These are phyloP conservation scores for Pseudopyrenochaeta lycopersici DNA, from an alignment of 2,329 filamentous ascomycete genomes.

Conservation along the genomic window DNA sequence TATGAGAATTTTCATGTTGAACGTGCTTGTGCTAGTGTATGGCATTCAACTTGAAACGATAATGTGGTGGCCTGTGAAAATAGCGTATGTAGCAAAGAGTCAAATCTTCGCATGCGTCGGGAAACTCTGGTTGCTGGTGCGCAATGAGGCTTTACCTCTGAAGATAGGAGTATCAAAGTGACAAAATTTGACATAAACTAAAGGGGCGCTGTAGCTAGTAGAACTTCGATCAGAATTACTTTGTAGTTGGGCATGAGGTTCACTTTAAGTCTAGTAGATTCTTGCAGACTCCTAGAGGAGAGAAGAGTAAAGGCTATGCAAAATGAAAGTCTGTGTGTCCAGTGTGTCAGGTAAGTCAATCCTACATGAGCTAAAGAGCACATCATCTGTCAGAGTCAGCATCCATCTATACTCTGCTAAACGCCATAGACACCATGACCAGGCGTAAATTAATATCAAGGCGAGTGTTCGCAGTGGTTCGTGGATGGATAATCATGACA, in stretches of 20 bases:
- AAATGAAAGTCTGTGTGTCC: not conserved
- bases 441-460: not conserved
- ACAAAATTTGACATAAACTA: no score
- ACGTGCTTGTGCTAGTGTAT: not conserved
- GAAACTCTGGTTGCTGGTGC: no score
- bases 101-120: no score
- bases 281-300: not conserved
- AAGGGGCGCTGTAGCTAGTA: no score
- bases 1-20: conserved; percentile 7
- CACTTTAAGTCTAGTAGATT: not conserved
- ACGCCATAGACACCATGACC: not conserved
- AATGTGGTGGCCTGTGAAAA: no score
- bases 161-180: no score
- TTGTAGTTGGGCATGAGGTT: not conserved
- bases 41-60: no score
- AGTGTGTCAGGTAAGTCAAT: not conserved
- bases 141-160: no score
- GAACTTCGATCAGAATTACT: not conserved
- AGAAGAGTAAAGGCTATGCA: not conserved
- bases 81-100: no score
- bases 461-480: not conserved
- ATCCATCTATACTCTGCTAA: not conserved
- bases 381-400: not conserved
- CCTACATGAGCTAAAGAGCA: not conserved
- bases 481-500: not conserved